Percentiles rank a stretch among this genome's conserved stretches.
These are phyloP conservation scores for Tolypocladium endophyticum DNA, from an alignment of 2,329 filamentous ascomycete genomes.

Conservation along the genomic window DNA sequence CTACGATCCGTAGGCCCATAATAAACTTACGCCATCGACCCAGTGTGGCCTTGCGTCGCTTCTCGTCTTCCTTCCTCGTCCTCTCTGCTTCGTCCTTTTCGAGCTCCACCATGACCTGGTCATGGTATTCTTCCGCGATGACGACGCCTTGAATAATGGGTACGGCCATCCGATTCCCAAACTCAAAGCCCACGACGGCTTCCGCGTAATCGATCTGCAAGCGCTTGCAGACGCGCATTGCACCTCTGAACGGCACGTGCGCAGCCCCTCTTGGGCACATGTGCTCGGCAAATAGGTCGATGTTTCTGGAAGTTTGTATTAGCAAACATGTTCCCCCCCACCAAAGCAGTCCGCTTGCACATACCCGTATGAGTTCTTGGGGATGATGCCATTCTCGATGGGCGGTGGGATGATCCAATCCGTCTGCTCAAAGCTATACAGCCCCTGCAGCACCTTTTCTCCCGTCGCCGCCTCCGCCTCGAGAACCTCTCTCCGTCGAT, in stretches of 20 bases:
- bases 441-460: conserved; percentile 72
- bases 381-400: conserved; percentile 75
- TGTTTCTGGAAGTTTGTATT: conserved; percentile 45
- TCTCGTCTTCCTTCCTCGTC: conserved; percentile 70
- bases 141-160: conserved; percentile 88
- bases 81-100: conserved; percentile 67
- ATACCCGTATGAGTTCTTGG: conserved; percentile 79
- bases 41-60: conserved; percentile 63
- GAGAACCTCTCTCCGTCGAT: conserved; percentile 78
- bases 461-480: conserved; percentile 72
- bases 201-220: conserved; percentile 84
- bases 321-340: conserved; percentile 4
- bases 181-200: conserved; percentile 93
- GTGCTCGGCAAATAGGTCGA: conserved; percentile 85
- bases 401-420: conserved; percentile 91
- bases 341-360: background rate
- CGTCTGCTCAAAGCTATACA: conserved; percentile 78
- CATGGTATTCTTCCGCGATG: conserved; percentile 69
- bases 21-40: conserved; percentile 78
- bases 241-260: conserved; percentile 72
- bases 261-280: conserved; percentile 82
- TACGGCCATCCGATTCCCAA: conserved; percentile 87
- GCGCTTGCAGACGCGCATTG: conserved; percentile 70
- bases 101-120: conserved; percentile 66
- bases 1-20: conserved; percentile 72